Conservation (phyloP, 2,329 filamentous ascomycete species). For the Colletotrichum lindemuthianum region DNA sequence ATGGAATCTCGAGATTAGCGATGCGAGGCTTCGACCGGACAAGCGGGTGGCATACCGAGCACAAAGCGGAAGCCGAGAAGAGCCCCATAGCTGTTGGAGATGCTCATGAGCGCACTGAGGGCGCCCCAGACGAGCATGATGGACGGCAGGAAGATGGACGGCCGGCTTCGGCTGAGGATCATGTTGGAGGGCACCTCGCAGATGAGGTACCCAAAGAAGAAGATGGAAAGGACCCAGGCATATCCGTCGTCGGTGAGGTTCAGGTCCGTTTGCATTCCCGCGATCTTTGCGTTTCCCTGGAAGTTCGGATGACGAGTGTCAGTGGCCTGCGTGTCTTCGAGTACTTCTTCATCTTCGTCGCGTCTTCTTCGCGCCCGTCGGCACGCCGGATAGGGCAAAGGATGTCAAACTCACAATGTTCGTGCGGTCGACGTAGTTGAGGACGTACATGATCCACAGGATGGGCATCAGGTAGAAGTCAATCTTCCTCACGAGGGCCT, state of each 20-base stretch:
- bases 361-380: neutral
- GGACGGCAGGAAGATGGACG: constrained; percentile 59
- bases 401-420: constrained; percentile 41
- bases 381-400: neutral
- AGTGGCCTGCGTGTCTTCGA: constrained; percentile 1
- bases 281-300: constrained; percentile 60
- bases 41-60: constrained; percentile 39
- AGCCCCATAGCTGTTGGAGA: constrained; percentile 56
- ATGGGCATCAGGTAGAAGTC: constrained; percentile 27
- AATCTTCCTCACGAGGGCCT: constrained; percentile 37
- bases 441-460: constrained; percentile 39
- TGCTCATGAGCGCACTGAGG: constrained; percentile 60
- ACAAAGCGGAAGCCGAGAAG: constrained; percentile 57
- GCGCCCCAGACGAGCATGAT: constrained; percentile 63
- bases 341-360: neutral
- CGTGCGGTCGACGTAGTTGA: constrained; percentile 43
- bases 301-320: neutral
- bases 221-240: constrained; percentile 61
- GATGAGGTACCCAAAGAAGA: constrained; percentile 63
- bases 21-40: no score
- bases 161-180: constrained; percentile 58
- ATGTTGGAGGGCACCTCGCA: constrained; percentile 66
- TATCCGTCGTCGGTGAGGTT: constrained; percentile 59
- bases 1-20: no score
- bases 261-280: constrained; percentile 59